Conservation (phyloP, 306 rosid species). For the Citrullus amarus region DNA sequence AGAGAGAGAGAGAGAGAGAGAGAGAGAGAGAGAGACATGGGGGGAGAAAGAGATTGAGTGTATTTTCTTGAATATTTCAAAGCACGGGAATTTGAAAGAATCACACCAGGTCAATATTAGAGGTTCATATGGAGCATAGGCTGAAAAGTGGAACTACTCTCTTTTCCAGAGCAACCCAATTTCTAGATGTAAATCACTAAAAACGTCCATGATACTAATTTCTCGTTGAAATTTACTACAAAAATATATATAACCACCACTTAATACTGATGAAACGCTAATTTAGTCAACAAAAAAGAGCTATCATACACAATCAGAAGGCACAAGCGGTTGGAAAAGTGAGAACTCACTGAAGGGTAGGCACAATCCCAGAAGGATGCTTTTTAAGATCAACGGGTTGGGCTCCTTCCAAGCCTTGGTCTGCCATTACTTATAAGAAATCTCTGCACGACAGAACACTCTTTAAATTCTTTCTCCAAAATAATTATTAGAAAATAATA, state of each 20-base stretch:
- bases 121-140: background rate
- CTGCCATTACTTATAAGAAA: slow-evolving; percentile 44
- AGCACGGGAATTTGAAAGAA: background rate
- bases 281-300: background rate
- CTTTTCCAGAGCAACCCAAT: background rate
- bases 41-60: background rate
- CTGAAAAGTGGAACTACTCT: background rate
- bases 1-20: background rate
- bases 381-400: slow-evolving; percentile 72
- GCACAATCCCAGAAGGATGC: slow-evolving; percentile 94
- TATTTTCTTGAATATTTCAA: no score
- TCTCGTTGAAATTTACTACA: no score
- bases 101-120: background rate
- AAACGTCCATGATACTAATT: background rate
- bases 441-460: background rate
- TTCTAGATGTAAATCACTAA: background rate
- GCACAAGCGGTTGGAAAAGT: background rate
- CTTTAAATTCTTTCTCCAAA: background rate
- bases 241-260: background rate
- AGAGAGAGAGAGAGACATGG: background rate
- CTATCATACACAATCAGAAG: background rate
- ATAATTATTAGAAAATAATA: background rate
- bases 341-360: slow-evolving; percentile 85
- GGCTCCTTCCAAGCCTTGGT: slow-evolving; percentile 71
- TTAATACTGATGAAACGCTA: background rate